Evolutionary conservation across 345 rosid species (phyloP).

Genomic region (Mercurialis annua): DNA sequence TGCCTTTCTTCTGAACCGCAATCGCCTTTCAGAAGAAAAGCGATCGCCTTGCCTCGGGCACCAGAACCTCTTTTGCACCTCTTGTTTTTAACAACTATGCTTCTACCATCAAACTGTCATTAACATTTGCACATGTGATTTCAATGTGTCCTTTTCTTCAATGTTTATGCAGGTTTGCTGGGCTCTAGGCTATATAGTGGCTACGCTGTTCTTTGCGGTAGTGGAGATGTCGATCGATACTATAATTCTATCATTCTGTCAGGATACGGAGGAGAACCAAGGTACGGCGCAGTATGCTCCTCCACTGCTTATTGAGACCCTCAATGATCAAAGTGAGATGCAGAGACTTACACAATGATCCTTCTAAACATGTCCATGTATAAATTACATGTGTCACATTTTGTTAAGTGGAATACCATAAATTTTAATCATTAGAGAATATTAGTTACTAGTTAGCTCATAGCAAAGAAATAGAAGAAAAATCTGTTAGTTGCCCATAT

Average conservation of each 20-base stretch:
- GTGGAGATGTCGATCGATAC: constrained; percentile 98
- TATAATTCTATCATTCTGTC: constrained; percentile 91
- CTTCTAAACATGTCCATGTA: constrained; percentile 8
- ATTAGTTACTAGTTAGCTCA: neutral
- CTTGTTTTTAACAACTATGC: too few relatives aligned
- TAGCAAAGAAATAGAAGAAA: neutral
- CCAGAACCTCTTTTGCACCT: too few relatives aligned
- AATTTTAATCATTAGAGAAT: constrained; percentile 6
- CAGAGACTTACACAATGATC: constrained; percentile 65
- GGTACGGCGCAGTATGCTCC: constrained; percentile 97
- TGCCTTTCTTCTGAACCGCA: too few relatives aligned
- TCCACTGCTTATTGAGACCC: constrained; percentile 80
- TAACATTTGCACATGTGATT: neutral
- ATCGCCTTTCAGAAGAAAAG: too few relatives aligned
- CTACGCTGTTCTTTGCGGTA: constrained; percentile 91
- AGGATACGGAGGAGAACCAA: constrained; percentile 95
- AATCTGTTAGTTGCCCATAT: neutral
- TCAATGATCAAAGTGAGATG: constrained; percentile 61
- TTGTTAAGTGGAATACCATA: neutral
- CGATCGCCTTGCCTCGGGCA: too few relatives aligned
- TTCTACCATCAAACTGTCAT: too few relatives aligned
- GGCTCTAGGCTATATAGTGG: constrained; percentile 84
- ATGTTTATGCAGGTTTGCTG: constrained; percentile 71
- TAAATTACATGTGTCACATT: neutral
- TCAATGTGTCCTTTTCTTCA: neutral